These are phyloP conservation scores for Athelia sp. DNA, from an alignment of 1,284 basidiomycete genomes.

Conservation along the genomic window DNA sequence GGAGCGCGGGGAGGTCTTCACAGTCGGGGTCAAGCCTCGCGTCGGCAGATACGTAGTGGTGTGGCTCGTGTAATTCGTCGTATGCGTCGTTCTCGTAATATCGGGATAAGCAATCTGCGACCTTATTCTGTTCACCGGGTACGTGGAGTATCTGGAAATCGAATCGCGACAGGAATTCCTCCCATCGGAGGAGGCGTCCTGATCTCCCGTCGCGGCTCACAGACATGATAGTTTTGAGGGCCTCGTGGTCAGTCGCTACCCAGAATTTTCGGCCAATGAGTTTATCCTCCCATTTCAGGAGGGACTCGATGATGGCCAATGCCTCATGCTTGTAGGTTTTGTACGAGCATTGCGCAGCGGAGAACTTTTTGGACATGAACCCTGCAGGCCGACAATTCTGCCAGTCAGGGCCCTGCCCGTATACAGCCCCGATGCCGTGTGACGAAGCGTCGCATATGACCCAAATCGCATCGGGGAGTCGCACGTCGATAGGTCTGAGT, in stretches of 20 bases:
- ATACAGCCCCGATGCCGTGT: constrained; percentile 22
- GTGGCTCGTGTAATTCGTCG: not conserved
- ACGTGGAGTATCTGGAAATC: constrained; percentile 26
- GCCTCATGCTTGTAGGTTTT: constrained; percentile 30
- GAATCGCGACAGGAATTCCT: constrained; percentile 18
- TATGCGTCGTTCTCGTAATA: constrained; percentile 15
- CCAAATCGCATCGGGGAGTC: constrained; percentile 12
- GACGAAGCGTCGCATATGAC: constrained; percentile 22
- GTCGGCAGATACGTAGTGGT: not conserved
- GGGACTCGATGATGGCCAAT: constrained; percentile 28
- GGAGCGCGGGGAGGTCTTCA: not conserved
- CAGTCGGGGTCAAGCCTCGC: not conserved
- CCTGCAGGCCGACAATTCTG: constrained; percentile 20
- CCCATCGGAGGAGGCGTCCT: constrained; percentile 1
- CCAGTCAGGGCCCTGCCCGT: constrained; percentile 25
- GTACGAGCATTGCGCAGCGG: constrained; percentile 32
- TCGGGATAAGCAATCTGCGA: constrained; percentile 25
- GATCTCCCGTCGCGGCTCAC: not conserved
- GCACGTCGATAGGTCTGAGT: constrained; percentile 8
- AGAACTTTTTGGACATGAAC: constrained; percentile 34
- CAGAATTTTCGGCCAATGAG: constrained; percentile 24
- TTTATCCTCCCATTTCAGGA: constrained; percentile 24
- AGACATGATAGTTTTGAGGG: constrained; percentile 10
- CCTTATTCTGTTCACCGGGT: constrained; percentile 22
- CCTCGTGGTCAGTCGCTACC: constrained; percentile 33